phyloP scores from a whole-genome alignment of 2,329 filamentous ascomycete genomes.

The Xylariomycetidae sp. region DNA sequence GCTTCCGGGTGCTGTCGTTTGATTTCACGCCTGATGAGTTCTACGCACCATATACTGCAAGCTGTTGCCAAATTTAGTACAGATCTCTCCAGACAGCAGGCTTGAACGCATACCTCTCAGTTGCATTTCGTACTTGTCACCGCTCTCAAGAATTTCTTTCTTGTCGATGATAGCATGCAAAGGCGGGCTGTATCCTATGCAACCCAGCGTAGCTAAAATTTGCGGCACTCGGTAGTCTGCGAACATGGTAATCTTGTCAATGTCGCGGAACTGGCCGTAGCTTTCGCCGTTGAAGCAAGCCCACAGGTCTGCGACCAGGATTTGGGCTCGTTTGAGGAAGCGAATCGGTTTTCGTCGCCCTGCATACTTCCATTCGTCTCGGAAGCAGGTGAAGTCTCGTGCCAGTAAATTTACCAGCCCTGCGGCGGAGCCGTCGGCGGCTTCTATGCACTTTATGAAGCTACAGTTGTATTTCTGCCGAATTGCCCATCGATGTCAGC shows the following conservation, averaged over 20 bases:
- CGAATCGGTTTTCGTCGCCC: conserved; percentile 64
- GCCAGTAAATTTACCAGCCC: conserved; percentile 80
- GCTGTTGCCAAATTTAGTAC: conserved; percentile 36
- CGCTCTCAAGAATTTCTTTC: conserved; percentile 60
- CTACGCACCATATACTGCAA: conserved; percentile 94
- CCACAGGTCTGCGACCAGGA: conserved; percentile 93
- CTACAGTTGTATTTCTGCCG: conserved; percentile 67
- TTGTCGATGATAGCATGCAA: conserved; percentile 65
- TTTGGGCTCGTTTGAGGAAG: conserved; percentile 90
- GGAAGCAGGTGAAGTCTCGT: conserved; percentile 76
- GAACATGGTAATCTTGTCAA: conserved; percentile 97
- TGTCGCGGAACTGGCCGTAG: conserved; percentile 80
- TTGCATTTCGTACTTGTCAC: conserved; percentile 77
- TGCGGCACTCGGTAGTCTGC: conserved; percentile 96
- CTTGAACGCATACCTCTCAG: conserved; percentile 56
- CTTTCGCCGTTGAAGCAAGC: conserved; percentile 81
- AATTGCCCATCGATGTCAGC: conserved; percentile 12
- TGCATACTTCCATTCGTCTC: conserved; percentile 72
- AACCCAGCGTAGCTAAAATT: conserved; percentile 77
- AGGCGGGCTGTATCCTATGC: conserved; percentile 76
- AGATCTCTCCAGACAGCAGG: neutral
- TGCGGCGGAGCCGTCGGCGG: conserved; percentile 73
- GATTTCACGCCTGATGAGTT: conserved; percentile 81
- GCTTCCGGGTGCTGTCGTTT: conserved; percentile 63
- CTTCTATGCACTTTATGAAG: conserved; percentile 65